phyloP scores from a whole-genome alignment of 1,139 yeast species.

The Pichia kudriavzevii region DNA sequence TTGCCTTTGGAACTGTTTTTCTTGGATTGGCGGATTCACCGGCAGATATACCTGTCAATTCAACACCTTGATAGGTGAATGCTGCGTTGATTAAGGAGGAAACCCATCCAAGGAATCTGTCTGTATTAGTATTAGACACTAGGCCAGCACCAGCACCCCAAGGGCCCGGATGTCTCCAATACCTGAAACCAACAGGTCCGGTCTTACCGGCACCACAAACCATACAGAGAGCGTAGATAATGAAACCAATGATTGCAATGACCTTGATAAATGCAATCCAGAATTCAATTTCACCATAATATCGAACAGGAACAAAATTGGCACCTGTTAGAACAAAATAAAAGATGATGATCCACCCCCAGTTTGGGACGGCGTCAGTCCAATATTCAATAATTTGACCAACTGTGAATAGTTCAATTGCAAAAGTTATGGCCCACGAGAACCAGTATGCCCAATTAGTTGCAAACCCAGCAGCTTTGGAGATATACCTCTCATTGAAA shows the following conservation, averaged over 20 bases:
- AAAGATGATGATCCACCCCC: constrained; percentile 71
- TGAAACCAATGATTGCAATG: constrained; percentile 45
- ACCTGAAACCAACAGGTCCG: constrained; percentile 69
- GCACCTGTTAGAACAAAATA: constrained; percentile 44
- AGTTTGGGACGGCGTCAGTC: constrained; percentile 66
- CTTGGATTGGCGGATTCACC: constrained; percentile 85
- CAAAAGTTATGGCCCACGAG: constrained; percentile 78
- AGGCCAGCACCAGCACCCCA: constrained; percentile 52
- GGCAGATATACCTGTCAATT: constrained; percentile 80
- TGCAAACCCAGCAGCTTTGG: constrained; percentile 70
- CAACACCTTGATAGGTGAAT: constrained; percentile 75
- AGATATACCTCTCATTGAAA: constrained; percentile 52
- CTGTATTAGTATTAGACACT: constrained; percentile 41
- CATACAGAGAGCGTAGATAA: constrained; percentile 39
- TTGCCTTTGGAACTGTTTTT: constrained; percentile 76
- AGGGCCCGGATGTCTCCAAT: constrained; percentile 92
- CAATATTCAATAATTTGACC: constrained; percentile 71
- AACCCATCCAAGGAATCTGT: constrained; percentile 57
- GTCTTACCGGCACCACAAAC: constrained; percentile 38
- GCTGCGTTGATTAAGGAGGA: constrained; percentile 53
- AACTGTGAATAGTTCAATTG: constrained; percentile 72
- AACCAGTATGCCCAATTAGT: constrained; percentile 85
- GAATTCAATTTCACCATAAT: constrained; percentile 62
- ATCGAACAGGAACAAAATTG: constrained; percentile 56
- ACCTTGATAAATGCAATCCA: constrained; percentile 60